A percentile compares a stretch with the other conserved stretches of the same genome.
Conservation (phyloP, 495 filamentous ascomycete genomes). For the Oidiodendron maius region DNA sequence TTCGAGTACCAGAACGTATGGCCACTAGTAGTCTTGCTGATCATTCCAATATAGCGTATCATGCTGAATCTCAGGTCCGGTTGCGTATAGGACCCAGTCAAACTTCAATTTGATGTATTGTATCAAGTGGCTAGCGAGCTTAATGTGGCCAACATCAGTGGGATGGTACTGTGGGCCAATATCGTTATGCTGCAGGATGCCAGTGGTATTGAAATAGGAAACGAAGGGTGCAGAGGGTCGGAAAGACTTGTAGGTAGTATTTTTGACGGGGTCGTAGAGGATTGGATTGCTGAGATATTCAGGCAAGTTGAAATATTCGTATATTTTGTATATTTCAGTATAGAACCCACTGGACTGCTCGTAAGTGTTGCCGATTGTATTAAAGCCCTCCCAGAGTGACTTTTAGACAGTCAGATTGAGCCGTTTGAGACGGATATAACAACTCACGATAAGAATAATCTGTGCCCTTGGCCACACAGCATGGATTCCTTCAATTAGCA, state of each 20-base stretch:
- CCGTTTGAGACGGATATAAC: neutral
- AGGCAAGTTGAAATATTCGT: conserved; percentile 49
- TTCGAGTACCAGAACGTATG: neutral
- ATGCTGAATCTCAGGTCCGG: conserved; percentile 58
- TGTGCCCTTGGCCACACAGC: conserved; percentile 54
- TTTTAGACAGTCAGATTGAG: conserved; percentile 16
- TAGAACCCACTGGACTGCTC: conserved; percentile 40
- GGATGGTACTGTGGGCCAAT: conserved; percentile 59
- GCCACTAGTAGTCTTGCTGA: conserved; percentile 31
- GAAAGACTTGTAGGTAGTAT: conserved; percentile 30
- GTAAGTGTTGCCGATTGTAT: conserved; percentile 47
- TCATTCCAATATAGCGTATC: conserved; percentile 59
- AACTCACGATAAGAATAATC: conserved; percentile 54
- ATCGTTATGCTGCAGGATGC: conserved; percentile 65
- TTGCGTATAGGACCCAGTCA: conserved; percentile 54
- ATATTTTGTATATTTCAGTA: conserved; percentile 47
- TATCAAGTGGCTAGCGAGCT: conserved; percentile 59
- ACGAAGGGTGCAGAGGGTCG: conserved; percentile 45
- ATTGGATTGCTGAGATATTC: conserved; percentile 35
- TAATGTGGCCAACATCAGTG: conserved; percentile 62
- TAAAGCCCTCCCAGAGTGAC: conserved; percentile 61
- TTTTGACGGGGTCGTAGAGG: conserved; percentile 37
- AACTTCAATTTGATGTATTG: conserved; percentile 36
- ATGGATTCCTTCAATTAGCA: conserved; percentile 56
- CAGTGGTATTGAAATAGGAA: conserved; percentile 62